phyloP scores from a whole-genome alignment of 1,284 basidiomycete species.

The Agaricales sp. region DNA sequence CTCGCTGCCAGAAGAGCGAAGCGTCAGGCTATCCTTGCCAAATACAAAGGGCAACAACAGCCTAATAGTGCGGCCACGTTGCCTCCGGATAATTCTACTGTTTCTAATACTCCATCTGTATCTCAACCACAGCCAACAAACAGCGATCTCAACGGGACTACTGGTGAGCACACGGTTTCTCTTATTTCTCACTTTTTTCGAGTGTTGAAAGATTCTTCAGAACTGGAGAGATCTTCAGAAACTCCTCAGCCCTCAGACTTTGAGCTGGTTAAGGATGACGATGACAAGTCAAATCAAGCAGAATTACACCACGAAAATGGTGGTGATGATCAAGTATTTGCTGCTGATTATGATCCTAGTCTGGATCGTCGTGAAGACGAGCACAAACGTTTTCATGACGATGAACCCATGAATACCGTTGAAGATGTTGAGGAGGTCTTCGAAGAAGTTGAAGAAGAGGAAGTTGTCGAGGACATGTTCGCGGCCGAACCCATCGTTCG shows the following conservation, averaged over 20 bases:
- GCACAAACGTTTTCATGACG: constrained; percentile 49
- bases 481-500: constrained; percentile 50
- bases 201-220: too few relatives aligned
- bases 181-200: constrained; percentile 11
- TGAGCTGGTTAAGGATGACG: constrained; percentile 48
- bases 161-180: constrained; percentile 11
- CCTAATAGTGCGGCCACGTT: constrained; percentile 62
- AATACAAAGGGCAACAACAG: constrained; percentile 49
- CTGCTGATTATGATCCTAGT: constrained; percentile 90
- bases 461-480: constrained; percentile 88
- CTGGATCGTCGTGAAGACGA: constrained; percentile 78
- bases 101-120: constrained; percentile 47
- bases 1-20: constrained; percentile 73
- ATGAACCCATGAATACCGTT: constrained; percentile 29
- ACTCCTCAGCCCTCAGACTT: constrained; percentile 42
- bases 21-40: constrained; percentile 79
- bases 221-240: constrained; percentile 43
- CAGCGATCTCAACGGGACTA: constrained; percentile 27
- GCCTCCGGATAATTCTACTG: constrained; percentile 38
- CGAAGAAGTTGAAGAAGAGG: constrained; percentile 50
- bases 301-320: constrained; percentile 33
- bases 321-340: constrained; percentile 65
- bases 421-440: constrained; percentile 52
- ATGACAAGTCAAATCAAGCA: constrained; percentile 32
- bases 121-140: constrained; percentile 27